Evolutionary conservation across 345 rosid genomes (phyloP).

Genomic region (Leavenworthia alabamica): DNA sequence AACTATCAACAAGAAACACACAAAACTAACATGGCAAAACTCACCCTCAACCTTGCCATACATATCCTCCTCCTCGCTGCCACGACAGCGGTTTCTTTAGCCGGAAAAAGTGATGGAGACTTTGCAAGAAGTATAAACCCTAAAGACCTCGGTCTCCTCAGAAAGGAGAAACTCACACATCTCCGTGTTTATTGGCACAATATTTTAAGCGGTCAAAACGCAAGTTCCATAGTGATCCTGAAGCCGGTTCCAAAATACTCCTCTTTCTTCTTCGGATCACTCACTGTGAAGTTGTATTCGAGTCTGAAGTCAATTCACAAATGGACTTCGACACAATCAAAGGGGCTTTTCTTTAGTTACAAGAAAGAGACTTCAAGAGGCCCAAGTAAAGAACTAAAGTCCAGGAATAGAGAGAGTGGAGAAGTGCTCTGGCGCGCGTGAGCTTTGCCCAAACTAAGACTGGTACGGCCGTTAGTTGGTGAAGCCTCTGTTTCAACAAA

Average conservation of each 20-base stretch:
- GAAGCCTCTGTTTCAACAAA: too few species aligned
- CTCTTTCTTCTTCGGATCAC: neutral
- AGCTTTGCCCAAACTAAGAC: too few species aligned
- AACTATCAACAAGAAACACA: neutral
- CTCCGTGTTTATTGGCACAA: conserved; percentile 50
- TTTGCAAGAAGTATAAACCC: neutral
- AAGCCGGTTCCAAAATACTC: conserved; percentile 4
- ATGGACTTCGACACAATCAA: too few species aligned
- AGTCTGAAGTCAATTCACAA: too few species aligned
- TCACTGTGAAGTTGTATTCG: too few species aligned
- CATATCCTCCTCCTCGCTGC: neutral
- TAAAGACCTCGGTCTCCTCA: conserved; percentile 9
- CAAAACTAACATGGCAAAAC: neutral
- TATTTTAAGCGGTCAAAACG: conserved; percentile 31
- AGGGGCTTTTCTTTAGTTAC: too few species aligned
- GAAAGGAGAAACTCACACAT: conserved; percentile 38
- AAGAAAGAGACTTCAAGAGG: too few species aligned
- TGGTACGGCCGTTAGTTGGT: too few species aligned
- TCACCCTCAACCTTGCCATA: conserved; percentile 4
- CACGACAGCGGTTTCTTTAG: neutral
- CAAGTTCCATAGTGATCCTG: conserved; percentile 24
- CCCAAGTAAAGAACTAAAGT: too few species aligned
- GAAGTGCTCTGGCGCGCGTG: too few species aligned
- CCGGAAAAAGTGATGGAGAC: neutral
- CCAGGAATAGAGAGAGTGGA: too few species aligned